These are phyloP conservation scores for Mortierella claussenii DNA, from an alignment of 192 early-diverging fungal genomes.

Conservation along the genomic window DNA sequence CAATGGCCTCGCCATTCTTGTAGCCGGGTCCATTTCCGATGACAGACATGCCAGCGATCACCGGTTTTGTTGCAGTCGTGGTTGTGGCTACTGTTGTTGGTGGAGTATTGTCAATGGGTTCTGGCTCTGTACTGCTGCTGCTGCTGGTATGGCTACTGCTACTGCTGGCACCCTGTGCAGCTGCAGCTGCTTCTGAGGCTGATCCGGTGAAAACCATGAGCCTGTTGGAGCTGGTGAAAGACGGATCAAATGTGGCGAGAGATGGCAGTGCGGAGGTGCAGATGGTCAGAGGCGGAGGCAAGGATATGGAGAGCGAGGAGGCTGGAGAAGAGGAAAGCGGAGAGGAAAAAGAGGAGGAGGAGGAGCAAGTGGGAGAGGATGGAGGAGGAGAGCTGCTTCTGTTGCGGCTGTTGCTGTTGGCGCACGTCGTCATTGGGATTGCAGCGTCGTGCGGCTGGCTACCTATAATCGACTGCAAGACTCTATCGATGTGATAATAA, in stretches of 20 bases:
- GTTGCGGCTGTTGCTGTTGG: neutral
- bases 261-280: neutral
- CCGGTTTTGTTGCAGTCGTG: neutral
- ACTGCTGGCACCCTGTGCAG: neutral
- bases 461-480: no score
- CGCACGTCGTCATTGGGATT: no score
- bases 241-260: neutral
- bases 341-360: neutral
- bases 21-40: slow-evolving; percentile 52
- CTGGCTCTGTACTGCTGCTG: neutral
- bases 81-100: neutral
- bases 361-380: neutral
- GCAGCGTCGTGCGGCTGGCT: no score
- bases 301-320: neutral
- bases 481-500: no score
- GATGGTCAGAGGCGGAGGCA: neutral
- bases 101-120: neutral
- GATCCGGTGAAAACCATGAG: neutral
- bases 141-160: neutral
- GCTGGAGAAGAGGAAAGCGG: neutral
- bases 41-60: slow-evolving; percentile 23
- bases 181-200: neutral
- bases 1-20: slow-evolving; percentile 46
- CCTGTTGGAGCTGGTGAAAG: neutral
- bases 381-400: neutral